Percentiles rank a stretch among this genome's conserved stretches.
Conservation (phyloP, 257 asterid genomes). For the Forsythia viridissima region DNA sequence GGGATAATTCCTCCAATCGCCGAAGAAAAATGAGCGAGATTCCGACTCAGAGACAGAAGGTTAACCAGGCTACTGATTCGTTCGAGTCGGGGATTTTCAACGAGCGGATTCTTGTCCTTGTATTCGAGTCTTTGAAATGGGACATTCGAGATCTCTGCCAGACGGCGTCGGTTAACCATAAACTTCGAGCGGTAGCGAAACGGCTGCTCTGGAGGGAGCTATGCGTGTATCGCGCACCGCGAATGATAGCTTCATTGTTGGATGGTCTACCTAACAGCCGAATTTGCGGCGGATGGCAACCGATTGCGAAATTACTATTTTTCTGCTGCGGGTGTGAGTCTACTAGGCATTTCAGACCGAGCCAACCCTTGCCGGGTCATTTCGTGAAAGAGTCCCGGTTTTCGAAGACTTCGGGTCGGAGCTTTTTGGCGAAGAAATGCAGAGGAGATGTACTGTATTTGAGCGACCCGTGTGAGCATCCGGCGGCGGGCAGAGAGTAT, state of each 20-base stretch:
- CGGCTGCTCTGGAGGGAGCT: constrained; percentile 41
- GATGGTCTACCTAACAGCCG: constrained; percentile 27
- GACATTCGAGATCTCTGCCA: constrained; percentile 38
- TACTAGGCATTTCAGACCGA: constrained; percentile 30
- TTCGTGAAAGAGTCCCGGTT: constrained; percentile 38
- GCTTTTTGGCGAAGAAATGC: constrained; percentile 37
- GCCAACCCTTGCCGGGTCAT: constrained; percentile 23
- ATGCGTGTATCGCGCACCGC: constrained; percentile 37
- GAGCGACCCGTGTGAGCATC: constrained; percentile 50
- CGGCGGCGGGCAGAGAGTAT: constrained; percentile 12
- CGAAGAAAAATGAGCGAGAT: constrained; percentile 24
- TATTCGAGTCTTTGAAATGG: constrained; percentile 37
- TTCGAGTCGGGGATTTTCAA: constrained; percentile 32
- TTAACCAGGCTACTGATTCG: background rate
- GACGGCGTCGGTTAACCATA: constrained; percentile 30
- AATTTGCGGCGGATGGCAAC: constrained; percentile 41
- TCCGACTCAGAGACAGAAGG: constrained; percentile 27
- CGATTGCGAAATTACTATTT: constrained; percentile 41
- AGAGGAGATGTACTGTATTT: constrained; percentile 38
- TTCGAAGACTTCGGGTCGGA: constrained; percentile 50
- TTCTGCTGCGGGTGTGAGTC: constrained; percentile 45
- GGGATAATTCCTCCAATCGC: background rate
- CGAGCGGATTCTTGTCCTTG: constrained; percentile 32
- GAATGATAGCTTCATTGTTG: constrained; percentile 34
- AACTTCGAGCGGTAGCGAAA: constrained; percentile 40